Evolutionary conservation across 176 grass and related monocot genomes (phyloP), one percentile per base, ranked within the genome.

Genomic region (Olyra latifolia): DNA sequence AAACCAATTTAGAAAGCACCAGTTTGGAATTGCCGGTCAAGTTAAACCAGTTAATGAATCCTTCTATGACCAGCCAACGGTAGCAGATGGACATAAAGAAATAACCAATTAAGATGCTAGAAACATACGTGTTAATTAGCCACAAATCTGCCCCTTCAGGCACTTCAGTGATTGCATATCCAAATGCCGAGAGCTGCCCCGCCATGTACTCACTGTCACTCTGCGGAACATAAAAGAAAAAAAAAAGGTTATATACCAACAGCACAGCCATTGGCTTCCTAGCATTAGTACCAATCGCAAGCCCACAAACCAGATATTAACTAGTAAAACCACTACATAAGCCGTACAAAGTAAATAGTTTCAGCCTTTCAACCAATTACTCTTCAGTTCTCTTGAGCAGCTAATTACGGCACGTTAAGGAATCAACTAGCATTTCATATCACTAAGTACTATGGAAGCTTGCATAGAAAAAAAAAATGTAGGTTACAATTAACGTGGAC

Each of bases 131-230:
- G 84, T 98, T 98, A 71, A 98, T 95, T 63, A 98, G 81, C 95
- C 95, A 98, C 62, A 98, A 86, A 84, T 98, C 95, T 44, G 95
- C 95, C 75, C 85, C 83, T 24, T 98, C 92, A 9, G 95, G 92
- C 7, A 95, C 90, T 74, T 95, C 92, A 58, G 81, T 82, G 57
- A 95, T 79, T 6, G 81, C 83, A 78, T 98, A 98, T 27, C 95
- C 95, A 86, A 95, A 98, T 23, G 92, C 86, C 0, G 95, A 93
- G 15, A 98, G 92, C 89, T 98, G 95, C 29, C 95, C 95, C 6
- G 95, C 67, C 95, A 98, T 98, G 71, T 94, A 97, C 74, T 97
- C 94, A 87, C 89, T 97, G 89, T 97, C 94, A 83, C 94, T 97
- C 94, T 94, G 84, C 72, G 75, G n/a, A 74, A 17, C 28, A 55